Evolutionary conservation across 257 asterid genomes (phyloP), one percentile per base, ranked within the genome.

Genomic region (Ajuga chamaepitys): DNA sequence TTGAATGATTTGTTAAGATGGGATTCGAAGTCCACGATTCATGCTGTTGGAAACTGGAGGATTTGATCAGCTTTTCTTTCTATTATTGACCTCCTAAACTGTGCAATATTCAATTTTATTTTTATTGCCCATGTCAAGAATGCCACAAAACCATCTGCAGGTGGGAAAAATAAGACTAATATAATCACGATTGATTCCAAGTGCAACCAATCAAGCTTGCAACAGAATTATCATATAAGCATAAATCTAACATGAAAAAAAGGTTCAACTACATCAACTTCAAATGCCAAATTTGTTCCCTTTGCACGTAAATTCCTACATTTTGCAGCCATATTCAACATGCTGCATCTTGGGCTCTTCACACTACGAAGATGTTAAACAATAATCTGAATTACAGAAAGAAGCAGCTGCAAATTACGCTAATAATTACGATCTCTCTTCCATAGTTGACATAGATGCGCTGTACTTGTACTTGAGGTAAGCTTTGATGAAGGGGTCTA

Each of bases 401-500:
- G 50, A 32, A 28, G 40, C 0, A 54, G 60, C 48, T 3, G 32
- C 3, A 48, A 68, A 46, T 47, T 58, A 1, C n/a, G 45, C 42
- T 14, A 18, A 30, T 7, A 1, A 30, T 45, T 18, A 56, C 18
- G 72, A 69, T 21, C 35, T 57, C 37, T 70, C 76, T 69, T 51
- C 77, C 28, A 55, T 50, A 64, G 37, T 65, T 17, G 81, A 78
- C 70, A 82, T 57, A 11, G 84, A 67, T 4, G 75, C n/a, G 55
- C 70, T 84, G 82, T 86, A 89, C 82, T 90, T 88, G 80, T 79
- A 64, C 75, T 88, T 93, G 9, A 93, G 95, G 80, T 82, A 90
- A 52, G 97, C 85, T 77, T 86, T 89, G 58, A 90, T 85, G 80
- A 93, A 93, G 59, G 95, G 88, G 51, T 94, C 95, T 11, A 94